Conservation (phyloP, 2,329 filamentous ascomycete species). For the Didymella keratinophila region DNA sequence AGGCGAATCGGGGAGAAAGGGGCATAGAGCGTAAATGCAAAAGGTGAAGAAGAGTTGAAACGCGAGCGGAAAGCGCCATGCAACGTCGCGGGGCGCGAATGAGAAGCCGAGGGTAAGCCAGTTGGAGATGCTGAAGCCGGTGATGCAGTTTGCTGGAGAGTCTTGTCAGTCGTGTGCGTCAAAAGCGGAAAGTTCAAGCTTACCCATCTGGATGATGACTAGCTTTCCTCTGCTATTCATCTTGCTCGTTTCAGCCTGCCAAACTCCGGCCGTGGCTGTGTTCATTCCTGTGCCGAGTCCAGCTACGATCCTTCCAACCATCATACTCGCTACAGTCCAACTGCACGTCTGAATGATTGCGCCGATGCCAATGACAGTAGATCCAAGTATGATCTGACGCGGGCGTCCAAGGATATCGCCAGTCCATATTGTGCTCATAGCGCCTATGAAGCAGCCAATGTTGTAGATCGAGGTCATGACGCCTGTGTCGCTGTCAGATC, state of each 20-base stretch:
- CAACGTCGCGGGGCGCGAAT: constrained; percentile 48
- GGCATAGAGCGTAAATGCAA: constrained; percentile 60
- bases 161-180: constrained; percentile 7
- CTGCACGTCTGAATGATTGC: constrained; percentile 50
- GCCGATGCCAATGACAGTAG: constrained; percentile 50
- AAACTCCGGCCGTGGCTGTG: constrained; percentile 59
- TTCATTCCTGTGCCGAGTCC: constrained; percentile 59
- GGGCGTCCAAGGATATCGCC: constrained; percentile 68
- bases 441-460: constrained; percentile 56
- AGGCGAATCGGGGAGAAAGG: constrained; percentile 53
- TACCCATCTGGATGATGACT: constrained; percentile 57
- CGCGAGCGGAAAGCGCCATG: constrained; percentile 61
- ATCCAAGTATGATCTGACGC: constrained; percentile 66
- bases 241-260: constrained; percentile 58
- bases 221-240: constrained; percentile 56
- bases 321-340: constrained; percentile 49
- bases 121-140: constrained; percentile 55
- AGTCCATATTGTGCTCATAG: constrained; percentile 54
- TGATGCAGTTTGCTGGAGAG: constrained; percentile 51
- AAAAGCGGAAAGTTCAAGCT: background rate
- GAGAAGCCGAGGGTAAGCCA: constrained; percentile 56
- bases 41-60: constrained; percentile 67
- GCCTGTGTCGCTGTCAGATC: constrained; percentile 27
- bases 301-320: constrained; percentile 53
- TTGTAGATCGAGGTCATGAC: constrained; percentile 54